Conservation (phyloP, 2,329 filamentous ascomycete genomes). For the Paraphoma sp. region DNA sequence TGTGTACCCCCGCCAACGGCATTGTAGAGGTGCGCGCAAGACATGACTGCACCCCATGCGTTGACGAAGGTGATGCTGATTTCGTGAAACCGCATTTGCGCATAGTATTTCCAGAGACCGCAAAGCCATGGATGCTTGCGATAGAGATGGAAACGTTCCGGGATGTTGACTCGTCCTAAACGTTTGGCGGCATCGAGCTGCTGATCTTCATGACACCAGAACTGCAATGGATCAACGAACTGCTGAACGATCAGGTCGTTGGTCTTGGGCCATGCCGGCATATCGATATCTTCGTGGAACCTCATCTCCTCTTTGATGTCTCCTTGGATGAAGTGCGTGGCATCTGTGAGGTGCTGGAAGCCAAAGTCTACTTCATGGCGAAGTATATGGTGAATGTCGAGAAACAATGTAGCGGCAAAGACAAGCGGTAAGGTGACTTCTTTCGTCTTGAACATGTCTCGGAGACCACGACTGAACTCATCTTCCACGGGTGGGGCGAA, state of each 20-base stretch:
- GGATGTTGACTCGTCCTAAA: conserved; percentile 1
- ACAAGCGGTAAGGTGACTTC: conserved; percentile 31
- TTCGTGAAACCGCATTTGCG: no score
- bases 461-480: conserved; percentile 37
- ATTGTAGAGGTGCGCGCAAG: no score
- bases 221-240: conserved; percentile 10
- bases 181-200: background rate
- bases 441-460: conserved; percentile 33
- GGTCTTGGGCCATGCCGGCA: conserved; percentile 23
- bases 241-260: conserved; percentile 17
- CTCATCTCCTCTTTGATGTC: conserved; percentile 15
- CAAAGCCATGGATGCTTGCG: conserved; percentile 30
- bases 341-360: conserved; percentile 9
- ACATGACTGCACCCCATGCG: no score
- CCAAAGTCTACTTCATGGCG: conserved; percentile 19
- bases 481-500: conserved; percentile 31
- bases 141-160: conserved; percentile 13
- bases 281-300: conserved; percentile 19
- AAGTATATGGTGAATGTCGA: conserved; percentile 46
- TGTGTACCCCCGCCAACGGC: no score
- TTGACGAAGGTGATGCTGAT: no score
- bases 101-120: no score
- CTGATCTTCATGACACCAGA: conserved; percentile 12
- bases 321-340: conserved; percentile 1
- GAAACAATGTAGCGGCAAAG: conserved; percentile 42